Conservation (phyloP, 106 monocot species). For the Dendrobium officinale region DNA sequence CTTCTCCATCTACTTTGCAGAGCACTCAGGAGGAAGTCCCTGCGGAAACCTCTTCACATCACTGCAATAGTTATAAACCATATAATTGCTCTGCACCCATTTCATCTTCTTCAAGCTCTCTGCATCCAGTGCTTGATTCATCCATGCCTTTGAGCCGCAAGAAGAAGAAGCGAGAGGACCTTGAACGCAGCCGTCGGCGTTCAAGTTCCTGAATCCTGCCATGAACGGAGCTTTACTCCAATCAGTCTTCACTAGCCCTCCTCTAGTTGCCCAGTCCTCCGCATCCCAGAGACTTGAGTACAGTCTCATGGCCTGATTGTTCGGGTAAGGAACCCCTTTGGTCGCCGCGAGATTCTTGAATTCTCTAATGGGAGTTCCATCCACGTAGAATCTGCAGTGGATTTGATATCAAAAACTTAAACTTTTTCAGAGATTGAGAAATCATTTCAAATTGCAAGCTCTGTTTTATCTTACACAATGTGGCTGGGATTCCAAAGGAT, state of each 20-base stretch:
- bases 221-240: constrained; percentile 50
- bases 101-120: constrained; percentile 8
- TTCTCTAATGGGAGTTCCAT: constrained; percentile 47
- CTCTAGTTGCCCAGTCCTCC: constrained; percentile 54
- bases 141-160: constrained; percentile 15
- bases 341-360: constrained; percentile 37
- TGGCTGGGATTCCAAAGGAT: constrained; percentile 17
- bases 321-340: constrained; percentile 38
- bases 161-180: background rate
- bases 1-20: background rate
- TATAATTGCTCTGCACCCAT: constrained; percentile 18
- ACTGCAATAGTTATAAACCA: constrained; percentile 24
- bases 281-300: constrained; percentile 56
- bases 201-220: constrained; percentile 22
- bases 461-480: constrained; percentile 5
- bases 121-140: constrained; percentile 15
- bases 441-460: background rate
- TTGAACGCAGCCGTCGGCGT: constrained; percentile 19
- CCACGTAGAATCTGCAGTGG: constrained; percentile 49
- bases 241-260: constrained; percentile 49
- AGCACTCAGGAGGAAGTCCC: constrained; percentile 19
- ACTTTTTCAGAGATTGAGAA: background rate
- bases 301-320: constrained; percentile 40
- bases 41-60: constrained; percentile 18
- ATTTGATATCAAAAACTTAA: background rate